Base-by-base conservation (phyloP, 78 protist species). In the Dictyostelium capitatum region DNA sequence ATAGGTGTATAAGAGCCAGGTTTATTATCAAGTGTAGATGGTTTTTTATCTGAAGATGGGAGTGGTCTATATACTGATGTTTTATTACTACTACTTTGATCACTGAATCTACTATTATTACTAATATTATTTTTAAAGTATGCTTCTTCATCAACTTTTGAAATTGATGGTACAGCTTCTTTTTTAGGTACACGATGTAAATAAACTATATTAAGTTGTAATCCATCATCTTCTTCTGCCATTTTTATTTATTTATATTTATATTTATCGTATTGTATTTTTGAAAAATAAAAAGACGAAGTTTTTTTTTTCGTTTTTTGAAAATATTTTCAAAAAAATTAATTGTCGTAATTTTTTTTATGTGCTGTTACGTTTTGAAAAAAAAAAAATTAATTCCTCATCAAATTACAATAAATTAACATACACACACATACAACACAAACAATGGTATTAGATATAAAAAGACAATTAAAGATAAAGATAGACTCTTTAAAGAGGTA, bases 191-290 rank as follows among this genome's bases (percentile, higher is more conserved):
- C 65, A 73, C 37, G 25, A 15, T 70, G 25, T 70, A 70, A 70
- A 70, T 53, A 83, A 73, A 32, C 23, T 15, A 85, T 25, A 64
- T 85, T 85, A n/a, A 85, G 48, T 77, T 85, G 77, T 32, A 85
- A 50, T 47, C 92, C 89, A 67, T 82, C 92, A 77, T 85, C 91
- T 5, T 83, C 91, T 10, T 62, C 90, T 6, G 73, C 90, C 91
- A 83, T 83, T 46, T 46, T 77, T 70, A 59, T 59, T 23, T 59
- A 59, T 70, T 41, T 70, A 41, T 17, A 19, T 70, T 41, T 32
- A 23, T 70, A 70, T 65, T 5, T 0, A 23, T 65, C 2, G 14
- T 8, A 11, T 30, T 65, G 4, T 23, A 28, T 30, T 65, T 65
- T 10, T 8, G 17, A 65, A 70, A 6, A 6, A 59, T 20, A 59